Evolutionary conservation across 2,329 filamentous ascomycete genomes (phyloP), one percentile per base, ranked within the genome.

Genomic region (Hypoxylon sp.): DNA sequence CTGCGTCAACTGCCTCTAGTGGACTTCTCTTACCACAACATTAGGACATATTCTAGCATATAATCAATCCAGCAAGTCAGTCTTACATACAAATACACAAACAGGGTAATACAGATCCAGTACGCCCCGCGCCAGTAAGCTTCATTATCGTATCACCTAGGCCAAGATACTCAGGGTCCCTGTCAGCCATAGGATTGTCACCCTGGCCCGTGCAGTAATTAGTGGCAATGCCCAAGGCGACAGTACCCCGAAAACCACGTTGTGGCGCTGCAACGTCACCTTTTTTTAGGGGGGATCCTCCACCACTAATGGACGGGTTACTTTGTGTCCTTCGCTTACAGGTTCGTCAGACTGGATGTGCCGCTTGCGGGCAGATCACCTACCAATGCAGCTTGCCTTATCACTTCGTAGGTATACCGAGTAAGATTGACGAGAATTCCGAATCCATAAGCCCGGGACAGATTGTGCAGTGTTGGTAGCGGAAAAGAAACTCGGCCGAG

Each of bases 261-360:
- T 58, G 29, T 35, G 57, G 58, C 22, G 31, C 31, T 59, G 66
- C 52, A 59, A 68, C 66, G 57, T 65, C 57, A 55, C 57, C 60
- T 48, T 22, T 26, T 3, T 51, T 44, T 24, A 17, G 52, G 59
- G 24, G 29, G 24, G 37, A 61, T 57, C 29, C 37, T 42, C 33
- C 47, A 46, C 33, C 47, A 46, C 53, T 47, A 44, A 44, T 24
- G 39, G 39, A 11, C 9, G 17, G 3, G 39, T 10, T 22, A 44
- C 17, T 9, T 22, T 3, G 39, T 42, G n/a, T 37, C 26, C 13
- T 58, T 47, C 17, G 44, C 51, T 57, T 35, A 63, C 29, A 48
- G 51, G 22, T 19, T 10, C 10, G 31, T 19, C 33, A 33, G 6
- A 29, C n/a, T 31, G 26, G n/a, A 10, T n/a, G 26, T 22, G 57